Evolutionary conservation across 164 flowering plant species (phyloP).

Genomic region (Stephania yunnanensis): DNA sequence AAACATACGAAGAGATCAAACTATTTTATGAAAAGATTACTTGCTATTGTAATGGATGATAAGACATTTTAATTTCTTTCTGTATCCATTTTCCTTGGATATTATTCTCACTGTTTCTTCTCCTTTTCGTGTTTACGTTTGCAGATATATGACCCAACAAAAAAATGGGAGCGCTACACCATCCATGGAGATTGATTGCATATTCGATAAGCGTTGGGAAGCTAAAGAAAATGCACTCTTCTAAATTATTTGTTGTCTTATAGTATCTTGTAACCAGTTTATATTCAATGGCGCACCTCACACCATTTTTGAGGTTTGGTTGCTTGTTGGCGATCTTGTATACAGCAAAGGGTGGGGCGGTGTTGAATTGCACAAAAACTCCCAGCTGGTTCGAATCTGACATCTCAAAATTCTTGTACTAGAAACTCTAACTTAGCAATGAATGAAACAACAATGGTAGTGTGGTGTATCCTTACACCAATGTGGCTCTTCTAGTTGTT

Average conservation of each 20-base stretch:
- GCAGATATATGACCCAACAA: slow-evolving; percentile 82
- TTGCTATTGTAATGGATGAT: not conserved
- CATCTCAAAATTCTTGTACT: too few relatives aligned
- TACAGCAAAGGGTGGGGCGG: not conserved
- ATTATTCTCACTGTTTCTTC: not conserved
- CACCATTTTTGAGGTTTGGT: not conserved
- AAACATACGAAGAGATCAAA: not conserved
- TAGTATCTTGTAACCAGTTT: not conserved
- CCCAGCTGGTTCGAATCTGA: too few relatives aligned
- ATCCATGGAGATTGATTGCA: slow-evolving; percentile 70
- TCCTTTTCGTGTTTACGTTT: not conserved
- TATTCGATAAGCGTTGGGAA: not conserved
- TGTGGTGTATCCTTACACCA: too few relatives aligned
- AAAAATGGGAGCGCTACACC: slow-evolving; percentile 88
- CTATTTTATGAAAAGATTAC: not conserved
- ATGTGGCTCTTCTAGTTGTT: too few relatives aligned
- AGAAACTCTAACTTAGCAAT: too few relatives aligned
- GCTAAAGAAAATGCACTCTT: not conserved
- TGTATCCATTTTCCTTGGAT: not conserved
- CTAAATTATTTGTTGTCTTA: not conserved
- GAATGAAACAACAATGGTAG: too few relatives aligned
- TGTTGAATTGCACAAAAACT: not conserved
- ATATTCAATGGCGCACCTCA: not conserved
- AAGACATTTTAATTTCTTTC: not conserved
- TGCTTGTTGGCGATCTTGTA: not conserved